Base-by-base conservation (phyloP, 768 basidiomycete species). In the Auriculariales sp. region DNA sequence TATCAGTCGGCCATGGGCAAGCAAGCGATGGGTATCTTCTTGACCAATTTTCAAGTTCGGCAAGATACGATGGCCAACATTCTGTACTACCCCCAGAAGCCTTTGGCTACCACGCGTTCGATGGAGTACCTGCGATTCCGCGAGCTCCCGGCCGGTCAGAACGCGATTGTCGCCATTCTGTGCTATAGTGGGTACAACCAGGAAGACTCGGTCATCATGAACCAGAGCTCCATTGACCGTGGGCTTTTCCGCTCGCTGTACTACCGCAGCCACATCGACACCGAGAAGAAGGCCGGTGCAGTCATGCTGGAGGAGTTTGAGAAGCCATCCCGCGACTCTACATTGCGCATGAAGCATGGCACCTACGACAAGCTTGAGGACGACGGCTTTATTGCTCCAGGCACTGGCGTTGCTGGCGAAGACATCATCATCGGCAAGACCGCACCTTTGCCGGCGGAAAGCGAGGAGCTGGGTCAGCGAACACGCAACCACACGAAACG, bases 51-150 rank as follows among this genome's bases (percentile, higher is more conserved):
- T 74, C 78, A 95, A 57, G 85, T 97, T 57, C 90, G 94, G 49
- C 94, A 98, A 91, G 94, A 99, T 64, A 99, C 95, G 9, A 98
- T 98, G 94, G 91, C 94, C 57, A 99, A 99, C 61, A 95, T 99
- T 55, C 75, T 99, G 39, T 99, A 95, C 66, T 99, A 99, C 63
- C 94, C 94, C 25, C 94, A 99, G 70, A 99, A 99, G 63, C 95
- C 94, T 29, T 82, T 98, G 42, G 94, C 94, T 1, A 98, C 94
- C 1, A 99, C 95, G 3, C 88, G 94, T 35, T 97, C 94, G 6
- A 97, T 99, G 95, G 91, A 98, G 66, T 98, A 97, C 59, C 78
- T 99, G 53, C 91, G 92, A 62, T 99, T 99, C 81, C 81, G 93
- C 57, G 95, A 99, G 62, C 77, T 99, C 25, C 94, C 94, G 48